Evolutionary conservation across 768 basidiomycete species (phyloP), one percentile per base, ranked within the genome.

Genomic region (Cystofilobasidium ferigula): DNA sequence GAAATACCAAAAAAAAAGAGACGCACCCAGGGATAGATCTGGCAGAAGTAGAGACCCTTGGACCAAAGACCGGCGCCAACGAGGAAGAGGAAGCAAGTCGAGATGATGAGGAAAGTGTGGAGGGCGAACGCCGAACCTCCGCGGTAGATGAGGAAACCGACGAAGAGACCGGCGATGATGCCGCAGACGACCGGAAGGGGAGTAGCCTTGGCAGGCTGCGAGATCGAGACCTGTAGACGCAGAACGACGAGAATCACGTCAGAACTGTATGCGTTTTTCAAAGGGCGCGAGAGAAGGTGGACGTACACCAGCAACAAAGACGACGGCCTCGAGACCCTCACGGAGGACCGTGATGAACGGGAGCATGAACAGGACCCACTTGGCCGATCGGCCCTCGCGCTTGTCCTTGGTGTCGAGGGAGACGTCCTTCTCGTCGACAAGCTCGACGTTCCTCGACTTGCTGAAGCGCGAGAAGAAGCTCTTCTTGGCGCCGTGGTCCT

Each of bases 31-130:
- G 59, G 69, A 72, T 92, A 79, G 71, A 78, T 76, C 74, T 97
- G 78, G 78, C 90, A 90, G 38, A 81, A 77, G 71, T 85, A 84
- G 26, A 89, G 79, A 4, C 85, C 81, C 76, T 83, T 87, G 70
- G 85, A 86, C 79, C 94, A 91, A 32, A 99, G 82, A 20, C 94
- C 94, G 0, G 94, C 86, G 32, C 94, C 94, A 76, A 99, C 89
- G 71, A 98, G 84, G 70, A 97, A 82, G 56, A 98, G 79, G 69
- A 98, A 77, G 79, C 89, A 89, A 60, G 94, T 94, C 81, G 95
- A 98, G 60, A 84, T 79, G 71, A 97, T 78, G 62, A 99, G 82
- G 85, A 98, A 98, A 70, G 91, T 78, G 38, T 83, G 85, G 38
- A 97, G 79, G 1, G 89, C 87, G 83, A 71, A 66, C 34, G 72